Evolutionary conservation across 2,329 filamentous ascomycete genomes (phyloP).

Genomic region (Orbilia blumenaviensis): DNA sequence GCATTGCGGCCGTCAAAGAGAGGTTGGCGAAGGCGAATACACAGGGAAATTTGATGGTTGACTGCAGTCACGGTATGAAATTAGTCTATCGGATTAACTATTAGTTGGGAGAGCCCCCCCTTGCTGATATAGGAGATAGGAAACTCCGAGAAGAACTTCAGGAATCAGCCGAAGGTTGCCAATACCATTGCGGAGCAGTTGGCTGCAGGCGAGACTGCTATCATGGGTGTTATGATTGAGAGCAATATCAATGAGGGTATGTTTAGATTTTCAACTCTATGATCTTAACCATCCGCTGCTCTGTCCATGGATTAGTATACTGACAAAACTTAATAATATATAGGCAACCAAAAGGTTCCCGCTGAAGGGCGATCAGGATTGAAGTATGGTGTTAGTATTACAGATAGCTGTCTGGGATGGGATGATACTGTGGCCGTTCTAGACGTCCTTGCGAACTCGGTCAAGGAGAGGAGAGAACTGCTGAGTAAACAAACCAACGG

Average conservation of each 20-base stretch:
- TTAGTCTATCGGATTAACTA: neutral
- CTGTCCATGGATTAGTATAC: neutral
- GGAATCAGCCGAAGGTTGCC: slow-evolving; percentile 95
- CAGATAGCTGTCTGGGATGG: slow-evolving; percentile 96
- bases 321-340: neutral
- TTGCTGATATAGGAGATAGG: slow-evolving; percentile 65
- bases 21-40: slow-evolving; percentile 82
- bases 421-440: slow-evolving; percentile 67
- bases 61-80: slow-evolving; percentile 88
- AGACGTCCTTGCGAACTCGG: slow-evolving; percentile 83
- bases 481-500: slow-evolving; percentile 53
- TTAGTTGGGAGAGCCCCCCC: neutral
- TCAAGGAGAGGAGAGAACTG: slow-evolving; percentile 74
- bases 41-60: slow-evolving; percentile 92
- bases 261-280: slow-evolving; percentile 58
- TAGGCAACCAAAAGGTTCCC: slow-evolving; percentile 83
- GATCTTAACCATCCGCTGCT: neutral
- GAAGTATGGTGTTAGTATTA: slow-evolving; percentile 92
- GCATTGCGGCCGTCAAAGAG: slow-evolving; percentile 80
- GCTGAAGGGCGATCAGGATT: slow-evolving; percentile 78
- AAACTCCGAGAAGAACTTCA: slow-evolving; percentile 97
- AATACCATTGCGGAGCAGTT: slow-evolving; percentile 83
- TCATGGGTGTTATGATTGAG: slow-evolving; percentile 98
- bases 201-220: slow-evolving; percentile 82
- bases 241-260: slow-evolving; percentile 88